A percentile compares a stretch with the other conserved stretches of the same genome.
These are phyloP conservation scores for Stagonosporopsis rhizophila DNA, from an alignment of 2,329 filamentous ascomycete genomes.

Conservation along the genomic window DNA sequence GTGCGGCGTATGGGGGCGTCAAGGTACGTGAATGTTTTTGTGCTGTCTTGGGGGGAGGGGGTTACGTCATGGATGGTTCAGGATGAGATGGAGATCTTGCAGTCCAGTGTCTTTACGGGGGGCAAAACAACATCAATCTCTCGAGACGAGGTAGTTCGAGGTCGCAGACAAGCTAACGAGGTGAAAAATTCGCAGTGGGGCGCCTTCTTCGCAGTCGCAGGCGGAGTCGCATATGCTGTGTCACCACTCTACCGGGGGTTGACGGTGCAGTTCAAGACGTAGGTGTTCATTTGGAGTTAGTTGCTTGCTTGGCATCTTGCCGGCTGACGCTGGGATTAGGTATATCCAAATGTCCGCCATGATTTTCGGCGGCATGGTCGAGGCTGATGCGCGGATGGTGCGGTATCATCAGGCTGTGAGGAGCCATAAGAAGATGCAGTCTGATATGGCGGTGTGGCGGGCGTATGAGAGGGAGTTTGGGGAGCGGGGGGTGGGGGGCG, in stretches of 20 bases:
- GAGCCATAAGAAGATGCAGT: conserved; percentile 67
- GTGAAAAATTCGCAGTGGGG: conserved; percentile 71
- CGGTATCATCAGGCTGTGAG: conserved; percentile 71
- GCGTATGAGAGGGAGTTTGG: conserved; percentile 68
- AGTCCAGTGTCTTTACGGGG: no score
- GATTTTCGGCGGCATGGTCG: conserved; percentile 79
- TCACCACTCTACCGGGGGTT: conserved; percentile 74
- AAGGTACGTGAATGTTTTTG: conserved; percentile 58
- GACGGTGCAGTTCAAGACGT: conserved; percentile 48
- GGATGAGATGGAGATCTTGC: no score
- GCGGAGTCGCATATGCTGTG: conserved; percentile 66
- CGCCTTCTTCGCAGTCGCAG: conserved; percentile 67
- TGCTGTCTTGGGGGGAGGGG: no score
- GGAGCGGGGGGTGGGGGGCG: conserved; percentile 48
- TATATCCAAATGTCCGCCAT: conserved; percentile 87
- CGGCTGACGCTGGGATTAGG: no score
- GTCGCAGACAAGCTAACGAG: background rate
- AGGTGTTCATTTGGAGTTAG: background rate
- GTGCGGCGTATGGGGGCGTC: conserved; percentile 69
- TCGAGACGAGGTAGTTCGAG: no score
- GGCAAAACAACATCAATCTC: no score
- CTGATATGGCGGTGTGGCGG: conserved; percentile 73
- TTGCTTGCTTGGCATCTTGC: background rate
- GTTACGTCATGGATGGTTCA: no score
- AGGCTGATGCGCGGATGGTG: conserved; percentile 73